These are phyloP conservation scores for Rhamnella rubrinervis DNA, from an alignment of 331 rosid species.

Conservation along the genomic window DNA sequence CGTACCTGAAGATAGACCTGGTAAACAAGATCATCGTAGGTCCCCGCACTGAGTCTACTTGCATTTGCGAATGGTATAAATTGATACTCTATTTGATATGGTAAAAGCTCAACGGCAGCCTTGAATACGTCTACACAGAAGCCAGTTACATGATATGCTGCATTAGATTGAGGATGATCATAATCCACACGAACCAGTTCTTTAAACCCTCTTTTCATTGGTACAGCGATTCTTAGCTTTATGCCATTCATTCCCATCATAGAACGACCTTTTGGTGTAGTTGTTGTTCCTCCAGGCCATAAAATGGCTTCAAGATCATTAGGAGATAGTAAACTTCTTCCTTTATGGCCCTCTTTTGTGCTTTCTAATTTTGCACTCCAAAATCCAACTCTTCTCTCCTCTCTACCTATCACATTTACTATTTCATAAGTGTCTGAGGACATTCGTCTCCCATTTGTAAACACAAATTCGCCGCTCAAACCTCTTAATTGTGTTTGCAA, in stretches of 20 bases:
- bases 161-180: not conserved
- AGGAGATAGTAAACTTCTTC: not conserved
- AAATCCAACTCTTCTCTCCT: constrained; percentile 21
- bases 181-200: constrained; percentile 6
- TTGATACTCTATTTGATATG: constrained; percentile 4
- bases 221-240: constrained; percentile 23
- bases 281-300: constrained; percentile 29
- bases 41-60: too few relatives aligned
- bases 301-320: constrained; percentile 5
- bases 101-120: constrained; percentile 13
- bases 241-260: not conserved
- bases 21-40: constrained; percentile 1
- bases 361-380: not conserved
- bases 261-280: not conserved
- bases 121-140: constrained; percentile 25
- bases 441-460: constrained; percentile 1
- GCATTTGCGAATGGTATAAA: constrained; percentile 8
- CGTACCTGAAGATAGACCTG: constrained; percentile 5
- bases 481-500: constrained; percentile 9
- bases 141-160: not conserved
- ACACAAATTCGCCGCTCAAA: constrained; percentile 17
- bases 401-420: constrained; percentile 19
- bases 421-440: constrained; percentile 7
- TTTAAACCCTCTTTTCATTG: not conserved
- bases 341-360: not conserved